Percentiles rank a stretch among this genome's conserved stretches.
These are phyloP conservation scores for Kwoniella shandongensis DNA, from an alignment of 768 basidiomycete species.

Conservation along the genomic window DNA sequence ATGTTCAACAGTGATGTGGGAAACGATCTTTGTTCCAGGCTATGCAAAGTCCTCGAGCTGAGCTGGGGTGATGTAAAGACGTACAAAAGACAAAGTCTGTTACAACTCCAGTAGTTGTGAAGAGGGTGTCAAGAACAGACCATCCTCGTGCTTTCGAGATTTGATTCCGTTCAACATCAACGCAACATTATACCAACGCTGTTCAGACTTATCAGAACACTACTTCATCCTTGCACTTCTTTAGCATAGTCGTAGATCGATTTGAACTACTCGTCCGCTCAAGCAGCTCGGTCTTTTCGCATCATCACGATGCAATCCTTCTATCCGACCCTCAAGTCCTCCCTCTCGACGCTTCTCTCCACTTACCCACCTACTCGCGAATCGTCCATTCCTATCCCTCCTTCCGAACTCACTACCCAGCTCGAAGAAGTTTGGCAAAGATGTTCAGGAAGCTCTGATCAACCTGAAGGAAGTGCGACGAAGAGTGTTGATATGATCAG, in stretches of 20 bases:
- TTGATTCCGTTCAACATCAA: slow-evolving; percentile 10
- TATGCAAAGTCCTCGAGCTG: no score
- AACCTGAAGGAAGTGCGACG: slow-evolving; percentile 4
- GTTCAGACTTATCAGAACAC: no score
- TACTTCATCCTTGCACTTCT: no score
- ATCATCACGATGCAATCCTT: slow-evolving; percentile 7
- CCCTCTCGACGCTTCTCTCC: slow-evolving; percentile 3
- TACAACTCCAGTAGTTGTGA: no score
- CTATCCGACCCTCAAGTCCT: slow-evolving; percentile 18
- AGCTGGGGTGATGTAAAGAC: no score
- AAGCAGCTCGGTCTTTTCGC: neutral
- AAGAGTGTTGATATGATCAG: slow-evolving; percentile 27
- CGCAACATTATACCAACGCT: no score
- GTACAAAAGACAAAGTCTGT: no score
- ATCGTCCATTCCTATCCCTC: slow-evolving; percentile 14
- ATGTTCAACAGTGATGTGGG: no score
- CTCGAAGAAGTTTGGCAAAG: slow-evolving; percentile 19
- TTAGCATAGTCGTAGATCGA: no score
- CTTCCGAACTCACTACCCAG: slow-evolving; percentile 11
- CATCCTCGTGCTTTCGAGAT: slow-evolving; percentile 5
- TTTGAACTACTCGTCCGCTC: no score
- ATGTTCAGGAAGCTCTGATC: neutral
- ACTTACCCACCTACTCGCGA: slow-evolving; percentile 14
- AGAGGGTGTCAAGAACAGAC: no score
- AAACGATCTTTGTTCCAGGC: no score